Conservation (phyloP, 2,329 filamentous ascomycete species). For the Rhynchosporium secalis region DNA sequence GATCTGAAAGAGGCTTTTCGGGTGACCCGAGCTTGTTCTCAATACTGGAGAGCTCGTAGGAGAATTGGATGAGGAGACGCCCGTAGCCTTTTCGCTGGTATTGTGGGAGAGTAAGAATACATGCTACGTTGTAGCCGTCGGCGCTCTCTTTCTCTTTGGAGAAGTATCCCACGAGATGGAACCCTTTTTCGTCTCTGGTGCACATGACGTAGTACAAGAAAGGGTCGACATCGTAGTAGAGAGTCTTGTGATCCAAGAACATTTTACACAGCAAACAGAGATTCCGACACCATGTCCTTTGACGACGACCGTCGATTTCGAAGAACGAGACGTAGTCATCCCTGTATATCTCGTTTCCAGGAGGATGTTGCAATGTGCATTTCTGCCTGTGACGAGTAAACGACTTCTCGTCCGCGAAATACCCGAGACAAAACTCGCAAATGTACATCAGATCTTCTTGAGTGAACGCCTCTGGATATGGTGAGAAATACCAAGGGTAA, state of each 20-base stretch:
- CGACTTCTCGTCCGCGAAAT: slow-evolving; percentile 79
- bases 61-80: slow-evolving; percentile 91
- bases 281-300: slow-evolving; percentile 95
- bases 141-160: slow-evolving; percentile 98
- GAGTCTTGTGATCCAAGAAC: slow-evolving; percentile 95
- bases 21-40: slow-evolving; percentile 94
- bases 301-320: slow-evolving; percentile 91
- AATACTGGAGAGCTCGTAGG: slow-evolving; percentile 92
- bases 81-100: slow-evolving; percentile 96
- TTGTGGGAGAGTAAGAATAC: slow-evolving; percentile 94
- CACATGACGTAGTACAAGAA: slow-evolving; percentile 99
- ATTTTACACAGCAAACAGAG: slow-evolving; percentile 92
- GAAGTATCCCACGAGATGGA: slow-evolving; percentile 98
- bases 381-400: slow-evolving; percentile 86
- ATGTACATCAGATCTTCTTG: slow-evolving; percentile 91
- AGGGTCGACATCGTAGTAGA: slow-evolving; percentile 99
- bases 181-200: slow-evolving; percentile 81
- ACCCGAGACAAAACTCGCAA: slow-evolving; percentile 94
- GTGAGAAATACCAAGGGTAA: slow-evolving; percentile 98
- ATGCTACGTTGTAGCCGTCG: slow-evolving; percentile 96
- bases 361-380: slow-evolving; percentile 87
- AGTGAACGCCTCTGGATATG: slow-evolving; percentile 86
- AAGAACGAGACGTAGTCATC: slow-evolving; percentile 94
- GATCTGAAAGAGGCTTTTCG: slow-evolving; percentile 92
- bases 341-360: slow-evolving; percentile 97